phyloP scores from a whole-genome alignment of 176 grass and related monocot species.

The Carex pumila region DNA sequence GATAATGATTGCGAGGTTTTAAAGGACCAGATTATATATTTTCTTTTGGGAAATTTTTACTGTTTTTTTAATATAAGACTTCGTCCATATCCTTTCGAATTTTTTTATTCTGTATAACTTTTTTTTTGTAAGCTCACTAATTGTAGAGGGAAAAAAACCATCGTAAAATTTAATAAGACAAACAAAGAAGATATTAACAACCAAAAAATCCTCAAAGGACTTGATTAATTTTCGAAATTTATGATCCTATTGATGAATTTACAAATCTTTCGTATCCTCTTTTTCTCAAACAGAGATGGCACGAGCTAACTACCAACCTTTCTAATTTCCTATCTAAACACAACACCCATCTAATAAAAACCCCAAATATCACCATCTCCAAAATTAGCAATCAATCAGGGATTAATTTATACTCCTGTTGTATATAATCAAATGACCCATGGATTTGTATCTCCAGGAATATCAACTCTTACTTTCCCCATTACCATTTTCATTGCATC shows the following conservation, averaged over 20 bases:
- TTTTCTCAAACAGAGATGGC: constrained; percentile 6
- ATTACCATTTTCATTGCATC: constrained; percentile 10
- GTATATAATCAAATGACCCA: background rate
- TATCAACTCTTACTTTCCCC: background rate
- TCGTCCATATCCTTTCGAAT: too few species aligned
- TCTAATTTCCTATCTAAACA: constrained; percentile 6
- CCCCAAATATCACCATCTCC: constrained; percentile 2
- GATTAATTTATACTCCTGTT: background rate
- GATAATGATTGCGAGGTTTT: too few species aligned
- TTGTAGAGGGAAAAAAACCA: background rate
- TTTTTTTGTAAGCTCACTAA: too few species aligned
- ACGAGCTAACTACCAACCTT: background rate
- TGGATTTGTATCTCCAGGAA: background rate
- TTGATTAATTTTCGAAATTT: constrained; percentile 34
- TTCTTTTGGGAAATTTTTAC: too few species aligned
- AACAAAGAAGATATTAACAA: background rate
- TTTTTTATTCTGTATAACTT: too few species aligned
- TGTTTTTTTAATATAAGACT: too few species aligned
- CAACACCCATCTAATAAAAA: constrained; percentile 8
- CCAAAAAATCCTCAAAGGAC: constrained; percentile 18
- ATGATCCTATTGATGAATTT: constrained; percentile 38
- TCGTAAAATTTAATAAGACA: background rate
- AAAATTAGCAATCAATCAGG: constrained; percentile 19
- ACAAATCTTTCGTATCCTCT: constrained; percentile 45
- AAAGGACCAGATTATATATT: too few species aligned